Conservation (phyloP, 768 basidiomycete genomes). For the Mycena epipterygia region DNA sequence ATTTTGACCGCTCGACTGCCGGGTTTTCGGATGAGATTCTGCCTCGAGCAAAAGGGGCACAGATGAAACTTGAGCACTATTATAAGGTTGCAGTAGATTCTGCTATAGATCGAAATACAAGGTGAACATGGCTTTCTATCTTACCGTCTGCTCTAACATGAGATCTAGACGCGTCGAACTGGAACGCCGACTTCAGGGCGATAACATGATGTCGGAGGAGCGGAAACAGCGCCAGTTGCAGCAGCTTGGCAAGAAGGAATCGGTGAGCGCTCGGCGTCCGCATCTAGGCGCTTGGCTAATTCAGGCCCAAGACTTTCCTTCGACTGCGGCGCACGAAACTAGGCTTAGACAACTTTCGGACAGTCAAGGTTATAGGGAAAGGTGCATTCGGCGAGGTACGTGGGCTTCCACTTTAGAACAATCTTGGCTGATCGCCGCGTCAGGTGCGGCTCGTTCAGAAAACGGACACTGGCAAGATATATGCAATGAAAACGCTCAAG, state of each 20-base stretch:
- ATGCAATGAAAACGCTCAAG: slow-evolving; percentile 76
- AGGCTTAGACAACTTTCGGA: slow-evolving; percentile 92
- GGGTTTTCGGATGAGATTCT: slow-evolving; percentile 86
- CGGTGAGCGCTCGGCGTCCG: slow-evolving; percentile 38
- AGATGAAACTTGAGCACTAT: slow-evolving; percentile 95
- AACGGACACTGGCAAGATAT: slow-evolving; percentile 96
- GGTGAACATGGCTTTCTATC: slow-evolving; percentile 61
- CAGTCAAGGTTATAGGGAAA: slow-evolving; percentile 99
- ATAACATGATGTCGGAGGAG: slow-evolving; percentile 82
- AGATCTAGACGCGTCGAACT: slow-evolving; percentile 84
- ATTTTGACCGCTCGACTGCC: slow-evolving; percentile 86
- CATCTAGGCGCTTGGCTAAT: not conserved
- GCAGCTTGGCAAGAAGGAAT: slow-evolving; percentile 90
- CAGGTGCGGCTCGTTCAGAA: slow-evolving; percentile 96
- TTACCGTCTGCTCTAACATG: not conserved
- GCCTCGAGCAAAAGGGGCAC: slow-evolving; percentile 90
- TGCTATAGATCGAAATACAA: slow-evolving; percentile 92
- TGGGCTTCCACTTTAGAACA: slow-evolving; percentile 1
- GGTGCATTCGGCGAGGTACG: slow-evolving; percentile 97
- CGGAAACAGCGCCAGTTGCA: slow-evolving; percentile 87
- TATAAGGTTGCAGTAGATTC: slow-evolving; percentile 98
- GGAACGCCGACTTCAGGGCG: slow-evolving; percentile 82
- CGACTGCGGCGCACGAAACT: slow-evolving; percentile 91
- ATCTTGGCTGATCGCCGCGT: slow-evolving; percentile 28
- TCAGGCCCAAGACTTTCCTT: slow-evolving; percentile 68